Conservation (phyloP, 2,329 filamentous ascomycete species). For the Cercospora canescens region DNA sequence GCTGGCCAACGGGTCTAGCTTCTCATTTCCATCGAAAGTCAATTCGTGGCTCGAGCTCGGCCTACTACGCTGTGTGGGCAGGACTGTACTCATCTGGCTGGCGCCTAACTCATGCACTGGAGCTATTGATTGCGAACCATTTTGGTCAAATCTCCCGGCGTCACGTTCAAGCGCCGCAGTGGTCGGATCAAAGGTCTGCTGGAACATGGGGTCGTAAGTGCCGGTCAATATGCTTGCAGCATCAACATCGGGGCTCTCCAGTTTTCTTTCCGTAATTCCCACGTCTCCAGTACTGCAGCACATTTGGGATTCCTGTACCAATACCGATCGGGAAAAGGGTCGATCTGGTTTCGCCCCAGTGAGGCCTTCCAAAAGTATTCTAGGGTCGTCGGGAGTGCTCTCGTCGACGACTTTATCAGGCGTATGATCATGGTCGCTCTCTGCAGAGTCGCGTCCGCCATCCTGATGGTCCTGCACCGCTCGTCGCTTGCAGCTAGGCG, state of each 20-base stretch:
- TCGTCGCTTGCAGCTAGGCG: constrained; percentile 2
- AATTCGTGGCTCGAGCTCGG: neutral
- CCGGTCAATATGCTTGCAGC: neutral
- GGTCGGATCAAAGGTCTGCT: constrained; percentile 26
- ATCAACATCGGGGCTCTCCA: neutral
- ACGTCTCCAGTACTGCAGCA: constrained; percentile 1
- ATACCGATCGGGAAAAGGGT: neutral
- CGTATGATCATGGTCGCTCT: neutral
- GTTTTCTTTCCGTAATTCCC: neutral
- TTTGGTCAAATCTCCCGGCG: constrained; percentile 19
- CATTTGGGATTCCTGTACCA: constrained; percentile 10
- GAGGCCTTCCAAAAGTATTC: too few relatives aligned
- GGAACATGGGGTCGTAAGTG: constrained; percentile 12
- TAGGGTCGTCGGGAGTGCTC: neutral
- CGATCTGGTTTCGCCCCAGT: neutral
- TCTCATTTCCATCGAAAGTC: neutral
- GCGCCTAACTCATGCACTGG: neutral
- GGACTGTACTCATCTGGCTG: constrained; percentile 15
- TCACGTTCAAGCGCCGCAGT: constrained; percentile 21
- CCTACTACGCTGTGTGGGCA: constrained; percentile 12
- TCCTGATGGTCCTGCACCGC: constrained; percentile 4
- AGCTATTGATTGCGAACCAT: constrained; percentile 14
- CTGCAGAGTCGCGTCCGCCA: neutral
- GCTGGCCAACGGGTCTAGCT: neutral
- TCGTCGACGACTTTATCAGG: neutral